Base-by-base conservation (phyloP, 257 asterid genomes). In the Vinca minor region DNA sequence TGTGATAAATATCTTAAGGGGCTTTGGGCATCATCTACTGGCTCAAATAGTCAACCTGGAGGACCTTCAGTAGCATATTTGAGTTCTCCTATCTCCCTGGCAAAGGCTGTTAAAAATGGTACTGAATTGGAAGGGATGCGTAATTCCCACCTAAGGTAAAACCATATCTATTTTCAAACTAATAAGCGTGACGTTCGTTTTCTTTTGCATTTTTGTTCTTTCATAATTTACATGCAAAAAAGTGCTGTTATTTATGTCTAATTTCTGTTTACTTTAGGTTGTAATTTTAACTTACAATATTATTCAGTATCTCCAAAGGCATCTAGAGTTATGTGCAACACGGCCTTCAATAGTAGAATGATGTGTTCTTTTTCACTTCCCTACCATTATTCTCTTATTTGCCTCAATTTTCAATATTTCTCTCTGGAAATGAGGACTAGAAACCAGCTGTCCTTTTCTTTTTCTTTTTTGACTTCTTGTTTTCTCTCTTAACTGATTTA, bases 121-220 rank as follows among this genome's bases (percentile, higher is more conserved):
- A 91, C 96, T 49, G 98, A 93, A 74, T 70, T 92, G 61, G 85
- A 84, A 74, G 98, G 98, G 77, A 92, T 93, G 97, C 84, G 84
- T 48, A 75, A 82, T 68, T 83, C 81, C 79, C 98, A 92, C 80
- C 83, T 92, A 44, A 93, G 97, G 97, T 89, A 76, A 76, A 52
- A 17, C 14, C 4, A 54, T 54, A 8, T 56, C 39, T 36, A 13
- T 48, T 70, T 42, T 35, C 34, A 12, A 48, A 47, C 17, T 2
- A 23, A 9, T 45, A 5, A 8, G 34, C 23, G 38, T 10, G 23
- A 28, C 11, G n/a, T 25, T 47, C 52, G 17, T 18, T 13, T 1
- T 50, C 0, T 25, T 23, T 20, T 29, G 10, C 1, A 42, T 4
- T 12, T 12, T 44, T 38, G 23, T 53, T 14, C 38, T 62, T 28